A percentile compares a stretch with the other conserved stretches of the same genome.
phyloP scores from a whole-genome alignment of 169 alveolate species.

The Plasmodium gonderi region DNA sequence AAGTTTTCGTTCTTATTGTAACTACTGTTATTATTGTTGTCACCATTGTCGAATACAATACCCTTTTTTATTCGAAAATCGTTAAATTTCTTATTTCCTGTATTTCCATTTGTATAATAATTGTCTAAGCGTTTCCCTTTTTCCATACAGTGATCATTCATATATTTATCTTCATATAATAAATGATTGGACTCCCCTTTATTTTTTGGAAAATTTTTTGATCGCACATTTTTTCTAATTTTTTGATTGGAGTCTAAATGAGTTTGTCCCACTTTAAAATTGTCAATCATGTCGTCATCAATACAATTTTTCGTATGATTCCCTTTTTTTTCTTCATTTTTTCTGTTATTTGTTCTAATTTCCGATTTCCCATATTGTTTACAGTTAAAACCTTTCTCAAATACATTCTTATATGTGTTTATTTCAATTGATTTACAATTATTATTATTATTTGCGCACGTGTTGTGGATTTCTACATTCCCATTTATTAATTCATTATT shows the following conservation, averaged over 20 bases:
- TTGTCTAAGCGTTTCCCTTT: slow-evolving; percentile 6
- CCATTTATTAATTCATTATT: slow-evolving; percentile 18
- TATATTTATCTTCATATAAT: slow-evolving; percentile 30
- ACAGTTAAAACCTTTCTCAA: not conserved
- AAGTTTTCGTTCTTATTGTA: not conserved
- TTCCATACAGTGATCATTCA: slow-evolving; percentile 3
- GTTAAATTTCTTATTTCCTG: not conserved
- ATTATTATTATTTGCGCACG: not conserved
- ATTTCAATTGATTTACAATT: slow-evolving; percentile 3
- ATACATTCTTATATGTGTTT: not conserved
- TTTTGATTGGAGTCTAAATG: slow-evolving; percentile 11
- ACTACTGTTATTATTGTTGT: not conserved
- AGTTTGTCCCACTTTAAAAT: slow-evolving; percentile 28
- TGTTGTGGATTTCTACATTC: not conserved
- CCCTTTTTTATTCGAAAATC: not conserved
- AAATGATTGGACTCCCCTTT: slow-evolving; percentile 27
- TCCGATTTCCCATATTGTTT: slow-evolving; percentile 10
- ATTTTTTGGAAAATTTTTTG: slow-evolving; percentile 29
- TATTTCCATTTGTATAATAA: not conserved
- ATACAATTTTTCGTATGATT: not conserved
- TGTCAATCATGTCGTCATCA: slow-evolving; percentile 39
- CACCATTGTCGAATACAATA: not conserved
- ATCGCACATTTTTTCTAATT: slow-evolving; percentile 5
- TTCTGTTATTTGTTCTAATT: slow-evolving; percentile 4
- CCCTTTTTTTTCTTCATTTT: slow-evolving; percentile 10